These are phyloP conservation scores for Schizothecium vesticola DNA, from an alignment of 495 filamentous ascomycete species.

Conservation along the genomic window DNA sequence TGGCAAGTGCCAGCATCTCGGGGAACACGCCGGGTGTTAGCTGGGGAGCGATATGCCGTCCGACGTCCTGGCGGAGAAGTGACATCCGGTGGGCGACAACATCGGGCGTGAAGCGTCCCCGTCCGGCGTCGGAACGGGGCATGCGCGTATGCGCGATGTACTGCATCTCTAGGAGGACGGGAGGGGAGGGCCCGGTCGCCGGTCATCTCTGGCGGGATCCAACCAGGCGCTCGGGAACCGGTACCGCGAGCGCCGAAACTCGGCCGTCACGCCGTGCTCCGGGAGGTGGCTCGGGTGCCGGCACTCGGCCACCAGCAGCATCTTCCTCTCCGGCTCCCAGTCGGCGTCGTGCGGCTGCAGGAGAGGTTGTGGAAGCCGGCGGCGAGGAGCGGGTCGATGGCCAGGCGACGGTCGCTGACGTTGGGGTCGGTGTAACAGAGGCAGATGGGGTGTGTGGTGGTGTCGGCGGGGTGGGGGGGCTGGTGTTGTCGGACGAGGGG, in stretches of 20 bases:
- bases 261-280: too few species aligned
- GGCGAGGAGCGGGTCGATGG: constrained; percentile 3
- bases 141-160: not conserved
- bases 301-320: not conserved
- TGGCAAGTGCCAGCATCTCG: not conserved
- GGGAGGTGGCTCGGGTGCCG: too few species aligned
- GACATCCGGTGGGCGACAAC: not conserved
- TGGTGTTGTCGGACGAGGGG: too few species aligned
- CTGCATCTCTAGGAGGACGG: too few species aligned
- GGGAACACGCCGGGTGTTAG: not conserved
- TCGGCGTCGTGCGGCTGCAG: not conserved
- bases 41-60: not conserved
- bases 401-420: not conserved
- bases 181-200: too few species aligned
- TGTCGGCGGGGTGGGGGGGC: too few species aligned
- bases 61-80: not conserved
- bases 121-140: not conserved
- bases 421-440: too few species aligned
- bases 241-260: too few species aligned
- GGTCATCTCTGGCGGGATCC: too few species aligned
- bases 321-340: too few species aligned
- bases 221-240: too few species aligned
- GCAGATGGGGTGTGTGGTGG: too few species aligned
- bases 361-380: not conserved
- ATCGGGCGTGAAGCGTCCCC: not conserved